Evolutionary conservation across 345 rosid species (phyloP).

Genomic region (Dipteronia dyeriana): DNA sequence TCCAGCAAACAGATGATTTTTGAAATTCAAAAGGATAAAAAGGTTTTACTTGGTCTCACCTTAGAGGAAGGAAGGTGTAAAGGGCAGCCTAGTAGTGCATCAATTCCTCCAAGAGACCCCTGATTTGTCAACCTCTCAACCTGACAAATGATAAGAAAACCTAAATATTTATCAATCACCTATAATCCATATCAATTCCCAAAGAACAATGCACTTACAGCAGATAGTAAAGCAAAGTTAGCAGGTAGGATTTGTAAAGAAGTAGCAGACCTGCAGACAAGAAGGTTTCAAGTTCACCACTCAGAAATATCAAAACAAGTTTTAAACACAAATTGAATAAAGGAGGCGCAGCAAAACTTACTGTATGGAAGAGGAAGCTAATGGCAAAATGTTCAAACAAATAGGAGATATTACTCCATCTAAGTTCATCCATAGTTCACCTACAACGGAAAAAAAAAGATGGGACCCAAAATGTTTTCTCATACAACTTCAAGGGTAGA

Average conservation of each 20-base stretch:
- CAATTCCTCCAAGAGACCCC: conserved; percentile 85
- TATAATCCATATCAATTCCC: conserved; percentile 20
- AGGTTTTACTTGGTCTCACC: conserved; percentile 37
- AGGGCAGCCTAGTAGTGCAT: conserved; percentile 92
- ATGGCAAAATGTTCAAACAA: conserved; percentile 71
- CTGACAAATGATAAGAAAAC: conserved; percentile 34
- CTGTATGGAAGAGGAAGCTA: conserved; percentile 66
- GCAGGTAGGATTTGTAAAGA: conserved; percentile 75
- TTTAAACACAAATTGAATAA: conserved; percentile 16
- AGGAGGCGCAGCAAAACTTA: conserved; percentile 31
- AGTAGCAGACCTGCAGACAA: conserved; percentile 51
- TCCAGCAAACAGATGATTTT: background rate
- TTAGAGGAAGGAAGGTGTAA: conserved; percentile 77
- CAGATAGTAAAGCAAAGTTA: conserved; percentile 67
- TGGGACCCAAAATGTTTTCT: conserved; percentile 1
- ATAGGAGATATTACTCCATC: conserved; percentile 86
- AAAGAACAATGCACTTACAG: conserved; percentile 51
- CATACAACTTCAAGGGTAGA: conserved; percentile 12
- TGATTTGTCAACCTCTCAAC: conserved; percentile 72
- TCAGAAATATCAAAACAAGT: conserved; percentile 15
- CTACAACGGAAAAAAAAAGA: conserved; percentile 38
- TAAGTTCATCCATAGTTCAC: conserved; percentile 92
- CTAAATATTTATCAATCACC: conserved; percentile 12
- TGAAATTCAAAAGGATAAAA: background rate
- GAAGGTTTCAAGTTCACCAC: conserved; percentile 27